phyloP scores from a whole-genome alignment of 305 asterid genomes.

The Solanum chacoense region DNA sequence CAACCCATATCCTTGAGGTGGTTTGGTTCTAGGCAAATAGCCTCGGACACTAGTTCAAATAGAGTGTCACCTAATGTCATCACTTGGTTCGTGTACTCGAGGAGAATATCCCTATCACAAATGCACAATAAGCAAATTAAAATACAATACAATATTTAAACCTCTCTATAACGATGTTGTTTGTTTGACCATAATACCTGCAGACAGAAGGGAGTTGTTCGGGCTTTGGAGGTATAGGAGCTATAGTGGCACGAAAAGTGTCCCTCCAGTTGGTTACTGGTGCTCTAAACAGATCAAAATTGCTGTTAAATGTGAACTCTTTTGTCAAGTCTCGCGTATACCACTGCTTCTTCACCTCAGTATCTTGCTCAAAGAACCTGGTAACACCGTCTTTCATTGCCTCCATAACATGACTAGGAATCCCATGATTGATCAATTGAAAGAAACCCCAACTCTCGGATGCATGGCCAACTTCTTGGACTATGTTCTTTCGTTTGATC shows the following conservation, averaged over 20 bases:
- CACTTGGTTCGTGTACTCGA: constrained; percentile 1
- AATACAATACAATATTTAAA: background rate
- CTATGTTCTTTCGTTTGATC: background rate
- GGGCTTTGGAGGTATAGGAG: constrained; percentile 5
- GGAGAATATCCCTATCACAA: background rate
- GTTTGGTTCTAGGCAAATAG: background rate
- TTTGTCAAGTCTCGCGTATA: background rate
- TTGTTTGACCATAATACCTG: background rate
- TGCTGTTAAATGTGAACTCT: background rate
- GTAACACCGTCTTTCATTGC: background rate
- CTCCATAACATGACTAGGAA: background rate
- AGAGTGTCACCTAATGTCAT: background rate
- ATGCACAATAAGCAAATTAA: background rate
- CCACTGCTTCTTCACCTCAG: constrained; percentile 2
- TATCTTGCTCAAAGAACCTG: constrained; percentile 7
- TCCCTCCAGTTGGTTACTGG: constrained; percentile 10
- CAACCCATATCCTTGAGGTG: constrained; percentile 8
- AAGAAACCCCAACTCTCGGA: constrained; percentile 5
- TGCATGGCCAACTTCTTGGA: background rate
- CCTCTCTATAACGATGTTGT: background rate
- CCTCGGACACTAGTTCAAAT: background rate
- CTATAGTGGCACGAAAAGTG: background rate
- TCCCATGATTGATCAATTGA: constrained; percentile 5
- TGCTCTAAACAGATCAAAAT: constrained; percentile 1
- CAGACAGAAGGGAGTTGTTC: background rate